These are phyloP conservation scores for Ophiostoma quercus DNA, from an alignment of 2,329 filamentous ascomycete species.

Conservation along the genomic window DNA sequence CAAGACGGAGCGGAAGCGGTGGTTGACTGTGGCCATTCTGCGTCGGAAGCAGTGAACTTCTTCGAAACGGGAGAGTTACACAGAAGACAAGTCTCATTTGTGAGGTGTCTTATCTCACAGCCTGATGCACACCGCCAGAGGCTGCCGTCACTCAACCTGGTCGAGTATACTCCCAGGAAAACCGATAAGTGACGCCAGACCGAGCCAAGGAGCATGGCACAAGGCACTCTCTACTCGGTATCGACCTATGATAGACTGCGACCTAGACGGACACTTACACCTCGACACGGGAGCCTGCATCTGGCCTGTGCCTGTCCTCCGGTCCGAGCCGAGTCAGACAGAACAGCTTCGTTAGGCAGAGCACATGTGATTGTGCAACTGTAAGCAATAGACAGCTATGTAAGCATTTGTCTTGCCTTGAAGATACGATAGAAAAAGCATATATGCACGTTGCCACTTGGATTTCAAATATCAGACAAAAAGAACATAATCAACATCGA, in stretches of 20 bases:
- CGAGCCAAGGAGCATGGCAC: not conserved
- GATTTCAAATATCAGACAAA: not conserved
- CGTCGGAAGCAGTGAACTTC: conserved; percentile 12
- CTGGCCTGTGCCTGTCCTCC: not conserved
- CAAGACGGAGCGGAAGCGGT: conserved; percentile 59
- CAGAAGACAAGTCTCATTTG: not conserved
- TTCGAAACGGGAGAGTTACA: not conserved
- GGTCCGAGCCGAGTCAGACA: not conserved
- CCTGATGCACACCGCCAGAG: not conserved
- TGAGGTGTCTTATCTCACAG: not conserved
- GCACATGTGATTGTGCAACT: not conserved
- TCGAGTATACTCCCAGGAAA: not conserved
- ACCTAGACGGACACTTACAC: not conserved
- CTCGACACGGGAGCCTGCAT: not conserved
- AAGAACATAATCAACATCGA: not conserved
- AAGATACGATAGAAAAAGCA: not conserved
- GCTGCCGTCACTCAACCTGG: too few relatives aligned
- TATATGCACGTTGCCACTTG: not conserved
- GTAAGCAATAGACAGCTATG: not conserved
- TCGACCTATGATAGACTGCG: too few relatives aligned
- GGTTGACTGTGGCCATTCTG: conserved; percentile 59
- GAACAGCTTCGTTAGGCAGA: not conserved
- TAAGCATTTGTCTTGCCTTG: too few relatives aligned
- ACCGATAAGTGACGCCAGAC: not conserved
- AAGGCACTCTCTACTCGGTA: not conserved